These are phyloP conservation scores for Tuber aestivum DNA, from an alignment of 495 filamentous ascomycete species.

Conservation along the genomic window DNA sequence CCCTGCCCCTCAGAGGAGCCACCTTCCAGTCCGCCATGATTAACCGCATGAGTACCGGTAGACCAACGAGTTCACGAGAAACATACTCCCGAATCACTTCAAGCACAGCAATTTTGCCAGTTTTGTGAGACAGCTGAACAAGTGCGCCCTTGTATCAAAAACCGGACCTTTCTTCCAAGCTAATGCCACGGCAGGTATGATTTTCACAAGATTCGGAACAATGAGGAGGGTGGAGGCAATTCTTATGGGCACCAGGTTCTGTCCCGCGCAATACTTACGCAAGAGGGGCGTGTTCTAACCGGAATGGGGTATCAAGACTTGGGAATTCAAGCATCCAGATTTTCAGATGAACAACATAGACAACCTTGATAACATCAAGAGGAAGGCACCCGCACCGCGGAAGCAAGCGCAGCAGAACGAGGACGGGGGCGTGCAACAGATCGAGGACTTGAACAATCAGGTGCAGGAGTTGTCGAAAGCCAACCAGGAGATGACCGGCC, in stretches of 20 bases:
- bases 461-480: conserved; percentile 87
- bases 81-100: conserved; percentile 95
- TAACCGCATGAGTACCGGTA: conserved; percentile 46
- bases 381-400: conserved; percentile 88
- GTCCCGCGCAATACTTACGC: conserved; percentile 17
- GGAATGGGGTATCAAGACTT: conserved; percentile 43
- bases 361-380: conserved; percentile 89
- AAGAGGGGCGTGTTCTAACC: conserved; percentile 3
- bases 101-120: conserved; percentile 99
- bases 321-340: conserved; percentile 98
- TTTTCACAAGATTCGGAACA: conserved; percentile 97
- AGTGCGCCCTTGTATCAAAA: conserved; percentile 53
- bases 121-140: conserved; percentile 97
- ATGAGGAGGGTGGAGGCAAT: conserved; percentile 84
- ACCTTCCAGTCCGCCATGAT: not conserved
- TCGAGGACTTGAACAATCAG: conserved; percentile 81
- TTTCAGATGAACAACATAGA: conserved; percentile 95
- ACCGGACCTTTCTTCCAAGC: conserved; percentile 12
- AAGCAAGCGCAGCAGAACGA: conserved; percentile 70
- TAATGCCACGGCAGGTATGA: conserved; percentile 49
- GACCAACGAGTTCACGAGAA: conserved; percentile 98
- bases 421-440: conserved; percentile 74
- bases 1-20: not conserved
- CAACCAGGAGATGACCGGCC: conserved; percentile 75
- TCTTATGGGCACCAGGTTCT: conserved; percentile 86